These are phyloP conservation scores for Ganoderma resinaceum DNA, from an alignment of 1,284 basidiomycete genomes.

Conservation along the genomic window DNA sequence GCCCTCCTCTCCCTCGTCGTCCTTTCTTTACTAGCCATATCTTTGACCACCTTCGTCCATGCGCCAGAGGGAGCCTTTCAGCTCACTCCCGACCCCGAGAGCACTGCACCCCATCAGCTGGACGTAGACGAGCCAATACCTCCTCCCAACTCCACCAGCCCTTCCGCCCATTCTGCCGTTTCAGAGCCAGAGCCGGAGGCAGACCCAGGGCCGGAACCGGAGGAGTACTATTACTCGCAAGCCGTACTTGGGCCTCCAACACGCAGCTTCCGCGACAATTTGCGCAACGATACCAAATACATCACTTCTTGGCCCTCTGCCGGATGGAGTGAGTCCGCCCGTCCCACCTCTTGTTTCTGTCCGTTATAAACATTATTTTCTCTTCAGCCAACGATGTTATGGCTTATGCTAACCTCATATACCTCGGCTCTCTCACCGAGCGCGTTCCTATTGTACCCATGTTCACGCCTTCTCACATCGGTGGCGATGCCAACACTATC, in stretches of 20 bases:
- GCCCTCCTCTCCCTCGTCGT: constrained; percentile 40
- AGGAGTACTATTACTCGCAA: constrained; percentile 32
- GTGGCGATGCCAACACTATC: constrained; percentile 47
- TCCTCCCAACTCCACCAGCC: neutral
- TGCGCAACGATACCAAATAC: constrained; percentile 64
- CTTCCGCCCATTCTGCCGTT: neutral
- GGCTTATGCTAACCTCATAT: constrained; percentile 75
- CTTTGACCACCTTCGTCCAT: constrained; percentile 22
- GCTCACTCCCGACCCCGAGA: constrained; percentile 26
- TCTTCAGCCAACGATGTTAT: constrained; percentile 71
- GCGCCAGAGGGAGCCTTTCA: constrained; percentile 3
- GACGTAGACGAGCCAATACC: constrained; percentile 2
- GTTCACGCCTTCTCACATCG: constrained; percentile 73
- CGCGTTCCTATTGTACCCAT: constrained; percentile 69
- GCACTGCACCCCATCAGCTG: constrained; percentile 32
- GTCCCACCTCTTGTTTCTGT: neutral
- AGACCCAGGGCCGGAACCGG: constrained; percentile 31
- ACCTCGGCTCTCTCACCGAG: constrained; percentile 67
- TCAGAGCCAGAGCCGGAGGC: constrained; percentile 25
- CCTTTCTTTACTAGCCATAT: constrained; percentile 43
- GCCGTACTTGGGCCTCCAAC: constrained; percentile 58
- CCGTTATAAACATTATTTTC: constrained; percentile 13
- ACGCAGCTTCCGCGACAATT: constrained; percentile 61
- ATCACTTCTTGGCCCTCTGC: constrained; percentile 74
- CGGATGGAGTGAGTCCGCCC: constrained; percentile 65